A percentile compares a stretch with the other conserved stretches of the same genome.
Conservation (phyloP, 225 moss, liverwort and hornwort species). For the Pseudoscleropodium purum region DNA sequence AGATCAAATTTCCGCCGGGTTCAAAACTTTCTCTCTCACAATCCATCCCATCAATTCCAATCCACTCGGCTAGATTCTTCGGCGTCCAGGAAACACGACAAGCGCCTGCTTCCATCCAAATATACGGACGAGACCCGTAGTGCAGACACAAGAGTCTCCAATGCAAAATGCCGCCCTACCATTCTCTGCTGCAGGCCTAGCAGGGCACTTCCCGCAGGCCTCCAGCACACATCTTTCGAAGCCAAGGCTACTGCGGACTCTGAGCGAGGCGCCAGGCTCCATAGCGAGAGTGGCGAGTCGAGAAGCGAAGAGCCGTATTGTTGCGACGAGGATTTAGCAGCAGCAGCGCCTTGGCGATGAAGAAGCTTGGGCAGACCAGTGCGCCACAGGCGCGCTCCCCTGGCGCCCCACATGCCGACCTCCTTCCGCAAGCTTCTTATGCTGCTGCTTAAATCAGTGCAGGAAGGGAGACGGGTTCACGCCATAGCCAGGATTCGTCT, state of each 20-base stretch:
- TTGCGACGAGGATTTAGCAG: background rate
- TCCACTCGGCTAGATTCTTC: background rate
- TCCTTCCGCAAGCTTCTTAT: background rate
- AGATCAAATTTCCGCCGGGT: too few relatives aligned
- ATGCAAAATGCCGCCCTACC: background rate
- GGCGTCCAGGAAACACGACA: background rate
- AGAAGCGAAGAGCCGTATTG: background rate
- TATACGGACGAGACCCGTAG: background rate
- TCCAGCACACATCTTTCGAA: background rate
- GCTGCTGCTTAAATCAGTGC: background rate
- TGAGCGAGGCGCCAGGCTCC: background rate
- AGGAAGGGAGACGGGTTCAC: background rate
- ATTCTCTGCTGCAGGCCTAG: background rate
- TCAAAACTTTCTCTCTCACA: background rate
- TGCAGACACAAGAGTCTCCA: background rate
- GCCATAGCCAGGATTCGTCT: background rate
- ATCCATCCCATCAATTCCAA: background rate
- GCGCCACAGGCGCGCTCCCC: slow-evolving; percentile 37
- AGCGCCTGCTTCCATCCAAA: background rate
- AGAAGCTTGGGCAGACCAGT: background rate
- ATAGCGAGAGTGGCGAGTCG: background rate
- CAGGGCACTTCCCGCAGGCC: background rate
- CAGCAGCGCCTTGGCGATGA: background rate
- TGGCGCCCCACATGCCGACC: slow-evolving; percentile 21
- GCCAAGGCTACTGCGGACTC: background rate